Conservation (phyloP, 345 rosid genomes). For the Physaria fendleri region DNA sequence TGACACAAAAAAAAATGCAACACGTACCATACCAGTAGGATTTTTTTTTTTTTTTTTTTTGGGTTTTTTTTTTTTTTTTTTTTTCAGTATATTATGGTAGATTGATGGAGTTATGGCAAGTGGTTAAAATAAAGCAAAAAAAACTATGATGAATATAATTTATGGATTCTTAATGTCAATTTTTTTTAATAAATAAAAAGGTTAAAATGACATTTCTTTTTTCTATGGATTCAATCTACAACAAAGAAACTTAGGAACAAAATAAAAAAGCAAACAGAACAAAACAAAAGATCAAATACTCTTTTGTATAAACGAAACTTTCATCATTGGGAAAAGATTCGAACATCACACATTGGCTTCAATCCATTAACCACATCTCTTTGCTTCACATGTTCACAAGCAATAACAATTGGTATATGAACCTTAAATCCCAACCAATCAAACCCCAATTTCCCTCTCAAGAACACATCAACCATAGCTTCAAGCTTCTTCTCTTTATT, state of each 20-base stretch:
- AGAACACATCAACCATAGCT: constrained; percentile 19
- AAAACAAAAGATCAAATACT: background rate
- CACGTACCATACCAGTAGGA: no score
- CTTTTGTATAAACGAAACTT: background rate
- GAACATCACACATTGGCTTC: constrained; percentile 27
- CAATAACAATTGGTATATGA: constrained; percentile 23
- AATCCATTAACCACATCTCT: constrained; percentile 15
- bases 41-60: no score
- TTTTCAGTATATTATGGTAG: no score
- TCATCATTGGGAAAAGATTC: constrained; percentile 24
- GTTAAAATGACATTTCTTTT: background rate
- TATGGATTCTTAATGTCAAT: constrained; percentile 15
- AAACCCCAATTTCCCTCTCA: constrained; percentile 26
- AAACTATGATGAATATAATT: background rate
- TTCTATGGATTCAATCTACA: constrained; percentile 24
- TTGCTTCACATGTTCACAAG: constrained; percentile 27
- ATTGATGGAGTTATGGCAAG: no score
- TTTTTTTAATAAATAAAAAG: constrained; percentile 14
- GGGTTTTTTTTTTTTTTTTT: no score
- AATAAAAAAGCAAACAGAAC: background rate
- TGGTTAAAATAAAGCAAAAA: no score
- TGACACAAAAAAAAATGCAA: no score
- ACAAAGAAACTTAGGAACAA: background rate
- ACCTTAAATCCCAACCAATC: constrained; percentile 28
- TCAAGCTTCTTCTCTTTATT: constrained; percentile 13